Base-by-base conservation (phyloP, 1,139 yeast genomes). In the Maudiozyma humilis region DNA sequence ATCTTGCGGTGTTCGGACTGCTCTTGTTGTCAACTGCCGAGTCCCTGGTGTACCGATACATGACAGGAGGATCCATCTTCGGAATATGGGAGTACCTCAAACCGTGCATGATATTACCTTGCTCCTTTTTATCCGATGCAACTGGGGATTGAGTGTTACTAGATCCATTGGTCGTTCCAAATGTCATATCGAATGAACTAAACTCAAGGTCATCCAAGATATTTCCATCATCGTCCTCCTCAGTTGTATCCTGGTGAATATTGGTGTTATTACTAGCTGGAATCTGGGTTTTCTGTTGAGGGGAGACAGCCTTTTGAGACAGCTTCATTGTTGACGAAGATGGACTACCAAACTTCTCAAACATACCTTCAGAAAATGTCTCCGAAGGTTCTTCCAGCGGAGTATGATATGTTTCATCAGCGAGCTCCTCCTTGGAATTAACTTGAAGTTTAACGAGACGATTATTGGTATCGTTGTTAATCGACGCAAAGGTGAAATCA, bases 121-220 rank as follows among this genome's bases (percentile, higher is more conserved):
- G 18, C 30, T 17, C 25, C 4, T 10, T 18, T 8, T 5, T 7
- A 16, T 20, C 38, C 8, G n/a, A 10, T 18, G 38, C 31, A 3
- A 44, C 47, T 3, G 35, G 33, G 8, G 42, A 42, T 3, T 14
- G n/a, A 6, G 6, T 25, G 7, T 33, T 29, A 4, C 35, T 29
- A 12, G 32, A 15, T 23, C 35, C 36, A n/a, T 25, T 40, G 6
- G 50, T 36, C 14, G 48, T 49, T 33, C 57, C 57, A 43, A 61
- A 60, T 3, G 62, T 55, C 52, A 61, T 54, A 40, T 56, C 51
- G 40, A 61, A 61, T 8, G 64, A 55, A 42, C 64, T 59, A 37
- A 61, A 61, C 12, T 61, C 63, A 19, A 59, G 38, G 20, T 60
- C 63, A 17, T 56, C 63, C 14, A 61, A 41, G 15, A 35, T 32